Percentiles rank a stretch among this genome's conserved stretches.
Evolutionary conservation across 228 moss, liverwort and hornwort genomes (phyloP).

Genomic region (Sphagnum magellanicum): DNA sequence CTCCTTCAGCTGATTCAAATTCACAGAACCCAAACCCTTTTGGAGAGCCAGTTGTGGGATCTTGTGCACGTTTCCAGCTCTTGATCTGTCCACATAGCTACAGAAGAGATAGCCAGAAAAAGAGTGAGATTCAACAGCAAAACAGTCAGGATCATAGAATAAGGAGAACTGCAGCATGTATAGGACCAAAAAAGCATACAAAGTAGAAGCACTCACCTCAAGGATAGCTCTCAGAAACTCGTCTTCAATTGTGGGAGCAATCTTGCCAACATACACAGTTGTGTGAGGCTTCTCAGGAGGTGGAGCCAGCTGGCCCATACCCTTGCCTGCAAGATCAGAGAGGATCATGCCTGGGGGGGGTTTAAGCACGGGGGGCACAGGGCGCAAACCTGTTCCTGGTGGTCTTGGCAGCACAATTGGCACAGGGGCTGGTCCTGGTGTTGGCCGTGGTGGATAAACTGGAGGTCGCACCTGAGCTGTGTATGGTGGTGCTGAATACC

Average conservation of each 20-base stretch:
- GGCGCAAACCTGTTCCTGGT: slow-evolving; percentile 66
- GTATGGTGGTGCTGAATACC: slow-evolving; percentile 77
- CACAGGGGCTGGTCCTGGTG: slow-evolving; percentile 77
- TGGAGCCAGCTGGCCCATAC: slow-evolving; percentile 63
- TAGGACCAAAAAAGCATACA: not conserved
- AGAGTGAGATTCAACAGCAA: not conserved
- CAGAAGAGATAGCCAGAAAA: slow-evolving; percentile 5
- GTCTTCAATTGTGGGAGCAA: slow-evolving; percentile 86
- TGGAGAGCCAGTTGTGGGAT: slow-evolving; percentile 88
- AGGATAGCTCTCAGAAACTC: slow-evolving; percentile 85
- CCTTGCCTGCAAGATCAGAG: slow-evolving; percentile 68
- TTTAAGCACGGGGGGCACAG: slow-evolving; percentile 86
- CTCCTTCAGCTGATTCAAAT: slow-evolving; percentile 96
- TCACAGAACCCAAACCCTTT: slow-evolving; percentile 99
- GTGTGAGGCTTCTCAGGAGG: slow-evolving; percentile 94
- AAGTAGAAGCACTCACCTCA: slow-evolving; percentile 44
- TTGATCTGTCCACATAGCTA: slow-evolving; percentile 93
- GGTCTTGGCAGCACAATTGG: slow-evolving; percentile 72
- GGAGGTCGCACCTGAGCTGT: slow-evolving; percentile 70
- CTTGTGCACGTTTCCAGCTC: slow-evolving; percentile 99
- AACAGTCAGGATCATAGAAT: not conserved
- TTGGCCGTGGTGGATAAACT: slow-evolving; percentile 72
- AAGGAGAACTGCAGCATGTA: too few species aligned
- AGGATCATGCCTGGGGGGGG: slow-evolving; percentile 85
- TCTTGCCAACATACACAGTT: slow-evolving; percentile 96